Base-by-base conservation (phyloP, 352 stramenopile species). In the Phytophthora sp. region DNA sequence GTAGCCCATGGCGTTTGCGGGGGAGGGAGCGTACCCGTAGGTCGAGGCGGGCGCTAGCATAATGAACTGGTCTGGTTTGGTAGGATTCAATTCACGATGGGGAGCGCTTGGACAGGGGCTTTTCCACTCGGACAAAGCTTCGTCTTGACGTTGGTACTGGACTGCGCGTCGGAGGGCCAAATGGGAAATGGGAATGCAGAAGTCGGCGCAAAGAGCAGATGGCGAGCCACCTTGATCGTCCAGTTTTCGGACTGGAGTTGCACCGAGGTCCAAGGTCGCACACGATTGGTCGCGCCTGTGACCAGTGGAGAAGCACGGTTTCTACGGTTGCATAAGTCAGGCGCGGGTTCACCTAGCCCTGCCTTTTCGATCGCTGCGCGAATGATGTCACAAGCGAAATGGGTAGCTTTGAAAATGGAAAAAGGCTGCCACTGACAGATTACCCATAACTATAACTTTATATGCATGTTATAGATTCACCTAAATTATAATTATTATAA, bases 11-110 rank as follows among this genome's bases (percentile, higher is more conserved):
- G 46, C 63, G 65, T 69, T 79, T 36, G 55, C 63, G 18, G 57
- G 56, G 21, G 62, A 78, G 33, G 74, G 65, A 8, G 75, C 75
- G 65, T 88, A 88, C 31, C 69, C 73, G 65, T 82, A 86, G 59
- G 86, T 73, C 29, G 63, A 76, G 21, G 69, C 18, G 33, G 76
- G 76, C 24, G 71, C 62, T 20, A 82, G 55, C 77, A 85, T 82
- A 46, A 18, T 69, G 63, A 59, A 2, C 8, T 42, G 5, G 41
- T 12, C 4, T 16, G 33, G 13, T 31, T 39, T 24, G 41, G 38
- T 12, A 6, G 39, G 65, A 58, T 53, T 30, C 30, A 24, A 30
- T 2, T 50, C 20, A 29, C 47, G 49, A 60, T 59, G 33, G 49
- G 52, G 59, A 57, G 46, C 13, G 29, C 29, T 39, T 26, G n/a